phyloP scores from a whole-genome alignment of 2,329 filamentous ascomycete genomes.

The Aspergillus terreus region DNA sequence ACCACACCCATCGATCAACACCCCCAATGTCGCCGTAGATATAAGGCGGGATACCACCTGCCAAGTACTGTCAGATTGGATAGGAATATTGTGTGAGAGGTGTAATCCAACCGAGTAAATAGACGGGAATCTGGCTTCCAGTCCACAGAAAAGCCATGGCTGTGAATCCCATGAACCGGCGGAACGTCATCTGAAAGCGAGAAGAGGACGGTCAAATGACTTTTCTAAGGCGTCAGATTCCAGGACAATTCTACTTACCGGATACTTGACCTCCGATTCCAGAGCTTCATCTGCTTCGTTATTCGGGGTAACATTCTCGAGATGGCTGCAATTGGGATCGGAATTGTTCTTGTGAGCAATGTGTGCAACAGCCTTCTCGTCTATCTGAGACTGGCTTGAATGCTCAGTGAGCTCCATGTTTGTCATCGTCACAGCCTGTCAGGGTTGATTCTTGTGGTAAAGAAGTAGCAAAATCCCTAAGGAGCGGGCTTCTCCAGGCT shows the following conservation, averaged over 20 bases:
- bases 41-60: conserved; percentile 48
- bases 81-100: neutral
- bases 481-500: neutral
- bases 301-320: conserved; percentile 45
- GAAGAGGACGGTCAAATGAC: conserved; percentile 16
- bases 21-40: conserved; percentile 62
- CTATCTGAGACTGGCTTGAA: conserved; percentile 14
- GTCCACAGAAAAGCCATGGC: conserved; percentile 62
- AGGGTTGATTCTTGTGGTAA: neutral
- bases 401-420: conserved; percentile 18
- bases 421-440: neutral
- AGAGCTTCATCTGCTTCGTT: conserved; percentile 44
- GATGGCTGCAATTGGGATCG: conserved; percentile 37
- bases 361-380: conserved; percentile 27
- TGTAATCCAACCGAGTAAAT: conserved; percentile 43
- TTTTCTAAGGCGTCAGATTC: neutral
- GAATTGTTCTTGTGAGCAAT: conserved; percentile 25
- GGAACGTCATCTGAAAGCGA: conserved; percentile 45
- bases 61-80: conserved; percentile 1
- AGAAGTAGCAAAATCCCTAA: conserved; percentile 1
- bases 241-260: conserved; percentile 28
- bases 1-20: conserved; percentile 59
- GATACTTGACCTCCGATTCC: conserved; percentile 40
- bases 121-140: conserved; percentile 58
- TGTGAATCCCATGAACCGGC: conserved; percentile 51